Conservation (phyloP, 2,329 filamentous ascomycete species). For the Hypoxylon sp. region DNA sequence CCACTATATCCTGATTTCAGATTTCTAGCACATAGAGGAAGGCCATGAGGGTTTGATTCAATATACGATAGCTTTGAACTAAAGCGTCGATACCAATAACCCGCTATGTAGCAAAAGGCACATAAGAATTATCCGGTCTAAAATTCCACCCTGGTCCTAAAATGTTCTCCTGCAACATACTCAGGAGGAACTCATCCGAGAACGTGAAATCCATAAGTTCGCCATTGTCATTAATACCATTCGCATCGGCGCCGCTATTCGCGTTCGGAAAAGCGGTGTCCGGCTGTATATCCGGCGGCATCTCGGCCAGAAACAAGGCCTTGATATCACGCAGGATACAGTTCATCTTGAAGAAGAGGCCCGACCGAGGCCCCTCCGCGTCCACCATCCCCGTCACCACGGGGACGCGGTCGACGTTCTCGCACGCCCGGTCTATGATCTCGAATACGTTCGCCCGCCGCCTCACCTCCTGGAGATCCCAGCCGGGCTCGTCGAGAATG, state of each 20-base stretch:
- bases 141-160: conserved; percentile 36
- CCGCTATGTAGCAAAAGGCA: conserved; percentile 20
- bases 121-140: conserved; percentile 27
- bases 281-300: conserved; percentile 21
- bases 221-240: background rate
- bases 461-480: conserved; percentile 46
- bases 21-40: too few relatives aligned
- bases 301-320: conserved; percentile 44
- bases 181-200: conserved; percentile 36
- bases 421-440: conserved; percentile 41
- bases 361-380: conserved; percentile 38
- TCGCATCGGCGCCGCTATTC: background rate
- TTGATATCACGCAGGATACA: conserved; percentile 44
- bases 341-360: conserved; percentile 48
- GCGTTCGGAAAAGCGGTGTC: conserved; percentile 15
- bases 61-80: background rate
- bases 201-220: conserved; percentile 21
- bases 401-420: conserved; percentile 35
- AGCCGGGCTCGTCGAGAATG: conserved; percentile 45
- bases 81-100: background rate
- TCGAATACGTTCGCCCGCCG: conserved; percentile 46
- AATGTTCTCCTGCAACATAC: conserved; percentile 40
- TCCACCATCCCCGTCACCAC: conserved; percentile 39
- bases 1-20: too few relatives aligned
- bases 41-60: background rate